Evolutionary conservation across 805 yeast species (phyloP).

Genomic region (Schwanniomyces vanrijiae): DNA sequence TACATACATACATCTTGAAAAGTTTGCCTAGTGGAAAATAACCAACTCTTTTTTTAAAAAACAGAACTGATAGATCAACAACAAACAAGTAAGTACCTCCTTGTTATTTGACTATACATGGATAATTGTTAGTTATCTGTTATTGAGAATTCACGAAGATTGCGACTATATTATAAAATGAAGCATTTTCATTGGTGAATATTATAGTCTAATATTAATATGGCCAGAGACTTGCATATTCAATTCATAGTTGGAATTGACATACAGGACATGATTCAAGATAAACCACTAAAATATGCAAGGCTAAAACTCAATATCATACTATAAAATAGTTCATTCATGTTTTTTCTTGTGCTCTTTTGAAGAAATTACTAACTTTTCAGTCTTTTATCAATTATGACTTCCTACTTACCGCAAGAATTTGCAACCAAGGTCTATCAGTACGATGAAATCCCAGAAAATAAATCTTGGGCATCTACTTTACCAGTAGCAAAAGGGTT

Average conservation of each 20-base stretch:
- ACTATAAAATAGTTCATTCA: too few species aligned
- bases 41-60: neutral
- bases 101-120: neutral
- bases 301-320: neutral
- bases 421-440: conserved; percentile 47
- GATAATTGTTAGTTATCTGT: neutral
- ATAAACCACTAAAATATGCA: neutral
- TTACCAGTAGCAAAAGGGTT: conserved; percentile 86
- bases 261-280: neutral
- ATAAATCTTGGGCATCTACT: conserved; percentile 89
- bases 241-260: neutral
- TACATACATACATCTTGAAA: neutral
- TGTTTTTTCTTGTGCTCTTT: neutral
- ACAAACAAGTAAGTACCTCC: neutral
- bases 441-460: conserved; percentile 74
- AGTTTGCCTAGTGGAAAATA: neutral
- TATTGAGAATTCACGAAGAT: neutral
- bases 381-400: conserved; percentile 14
- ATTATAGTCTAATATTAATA: neutral
- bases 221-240: neutral
- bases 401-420: conserved; percentile 40
- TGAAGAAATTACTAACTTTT: conserved; percentile 2
- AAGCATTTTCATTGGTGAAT: neutral
- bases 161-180: neutral
- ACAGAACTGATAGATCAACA: neutral